Evolutionary conservation across 1,139 yeast genomes (phyloP), one percentile per base, ranked within the genome.

Genomic region (Yamadazyma oceani): DNA sequence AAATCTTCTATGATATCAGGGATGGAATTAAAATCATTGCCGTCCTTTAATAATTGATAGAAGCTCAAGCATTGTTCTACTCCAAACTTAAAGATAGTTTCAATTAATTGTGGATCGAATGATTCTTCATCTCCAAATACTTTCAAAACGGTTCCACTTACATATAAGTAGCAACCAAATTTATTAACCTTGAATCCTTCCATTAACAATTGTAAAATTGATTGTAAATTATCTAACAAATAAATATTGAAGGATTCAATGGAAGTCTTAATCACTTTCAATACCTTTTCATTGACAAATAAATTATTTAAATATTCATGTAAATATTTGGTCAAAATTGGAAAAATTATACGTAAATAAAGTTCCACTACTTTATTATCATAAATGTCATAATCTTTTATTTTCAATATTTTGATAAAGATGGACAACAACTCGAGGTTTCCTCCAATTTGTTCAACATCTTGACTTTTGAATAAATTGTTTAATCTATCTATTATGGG

Each of bases 1-100:
- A 85, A 90, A 65, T 90, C 97, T 59, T 90, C 96, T 38, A 90
- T 69, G 26, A 87, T 73, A 57, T 88, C 96, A 12, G 92, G 86
- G 27, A 74, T 74, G 46, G 69, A 74, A 37, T 64, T 64, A 40
- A 65, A 23, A 23, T 48, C 49, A 15, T 34, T 32, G 7, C 50
- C 54, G 26, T 49, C 46, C n/a, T 17, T 19, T 34, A 67, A 56
- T 15, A 69, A 49, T 12, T 60, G 61, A 39, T 72, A 68, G 42
- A 78, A 76, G 13, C 55, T 57, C 10, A 53, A 53, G 37, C 74
- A 58, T 52, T 78, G 83, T 28, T 69, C 60, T 34, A 71, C 48
- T 2, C 79, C 76, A 56, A 79, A 78, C 33, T 66, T 57, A 70
- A 30, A 77, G 69, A 22, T 73, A 61, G 34, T 62, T 60, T 45